Evolutionary conservation across 495 filamentous ascomycete species (phyloP), one percentile per base, ranked within the genome.

Genomic region (Chaetomium cochliodes): DNA sequence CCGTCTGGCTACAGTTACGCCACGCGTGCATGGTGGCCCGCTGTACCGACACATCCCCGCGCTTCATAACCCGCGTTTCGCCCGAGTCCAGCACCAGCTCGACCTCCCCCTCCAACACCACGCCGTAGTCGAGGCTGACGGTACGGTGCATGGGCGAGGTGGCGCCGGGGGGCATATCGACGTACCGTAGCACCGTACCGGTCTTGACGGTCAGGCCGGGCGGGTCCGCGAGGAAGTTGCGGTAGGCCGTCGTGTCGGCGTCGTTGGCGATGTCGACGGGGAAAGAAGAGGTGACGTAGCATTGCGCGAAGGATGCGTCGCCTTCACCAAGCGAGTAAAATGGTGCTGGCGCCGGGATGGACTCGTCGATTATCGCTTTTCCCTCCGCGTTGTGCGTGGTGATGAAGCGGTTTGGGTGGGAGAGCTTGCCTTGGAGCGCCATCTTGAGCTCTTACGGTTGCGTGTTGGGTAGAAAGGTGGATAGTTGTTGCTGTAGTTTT

Each of bases 51-150:
- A 78, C 69, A 33, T 59, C 56, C 23, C 56, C 56, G 13, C 56
- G 12, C 18, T 33, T 30, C 78, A 89, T 72, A 0, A 76, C 61
- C 58, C 74, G 69, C 60, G 69, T 79, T 68, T 85, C 86, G 0
- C 87, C 79, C 69, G 66, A 62, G 69, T 88, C 87, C 22, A 89
- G 70, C 8, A 77, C 73, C 68, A 84, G 74, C 74, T 80, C 81
- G 20, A 86, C 69, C 65, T 80, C 70, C 0, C 88, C 88, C 61
- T 90, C 85, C 13, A 91, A 58, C 28, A 91, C 84, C 41, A 89
- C 75, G 4, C 86, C 87, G 60, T 88, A 90, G 69, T 90, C 88
- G 3, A 90, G 72, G n/a, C 78, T 82, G 60, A 83, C 76, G 5
- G 88, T 88, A 1, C 87, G 79, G 63, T 90, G 88, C 78, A 90